A percentile compares a stretch with the other conserved stretches of the same genome.
phyloP scores from a whole-genome alignment of 805 yeast species.

The Wickerhamiella hasegawae region DNA sequence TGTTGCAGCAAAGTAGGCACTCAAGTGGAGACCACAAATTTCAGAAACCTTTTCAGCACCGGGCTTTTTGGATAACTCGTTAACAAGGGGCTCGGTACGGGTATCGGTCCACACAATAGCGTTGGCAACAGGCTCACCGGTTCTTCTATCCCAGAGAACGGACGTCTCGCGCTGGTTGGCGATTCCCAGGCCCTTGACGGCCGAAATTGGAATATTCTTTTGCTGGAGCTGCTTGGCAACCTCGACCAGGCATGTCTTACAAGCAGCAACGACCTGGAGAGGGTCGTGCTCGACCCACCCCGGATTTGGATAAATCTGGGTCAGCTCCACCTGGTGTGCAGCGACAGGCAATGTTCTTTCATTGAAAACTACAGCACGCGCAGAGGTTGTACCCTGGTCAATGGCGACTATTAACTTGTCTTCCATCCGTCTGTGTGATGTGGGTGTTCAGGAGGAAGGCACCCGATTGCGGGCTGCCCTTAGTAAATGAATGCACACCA shows the following conservation, averaged over 20 bases:
- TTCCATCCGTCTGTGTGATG: too few species aligned
- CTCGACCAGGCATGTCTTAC: conserved; percentile 49
- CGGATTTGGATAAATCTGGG: conserved; percentile 27
- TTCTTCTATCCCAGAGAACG: conserved; percentile 61
- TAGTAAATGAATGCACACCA: too few species aligned
- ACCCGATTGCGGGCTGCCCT: too few species aligned
- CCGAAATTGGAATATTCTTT: conserved; percentile 21
- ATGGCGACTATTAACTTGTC: conserved; percentile 29
- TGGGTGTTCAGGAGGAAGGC: too few species aligned
- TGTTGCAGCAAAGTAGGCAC: conserved; percentile 83
- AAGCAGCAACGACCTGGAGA: conserved; percentile 61
- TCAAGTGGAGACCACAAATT: conserved; percentile 71
- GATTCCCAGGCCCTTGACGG: conserved; percentile 63
- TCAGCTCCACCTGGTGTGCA: conserved; percentile 79
- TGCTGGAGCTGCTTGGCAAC: conserved; percentile 20
- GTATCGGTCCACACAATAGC: conserved; percentile 97
- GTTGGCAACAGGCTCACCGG: conserved; percentile 69
- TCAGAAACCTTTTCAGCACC: conserved; percentile 41
- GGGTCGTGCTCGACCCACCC: conserved; percentile 91
- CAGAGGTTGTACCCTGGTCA: conserved; percentile 83
- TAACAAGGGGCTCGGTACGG: conserved; percentile 60
- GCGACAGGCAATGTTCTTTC: conserved; percentile 63
- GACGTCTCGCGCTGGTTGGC: conserved; percentile 96
- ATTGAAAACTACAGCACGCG: conserved; percentile 71
- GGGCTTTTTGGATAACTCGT: conserved; percentile 39